phyloP scores from a whole-genome alignment of 23 red algal genomes.

The Gracilariopsis chorda region DNA sequence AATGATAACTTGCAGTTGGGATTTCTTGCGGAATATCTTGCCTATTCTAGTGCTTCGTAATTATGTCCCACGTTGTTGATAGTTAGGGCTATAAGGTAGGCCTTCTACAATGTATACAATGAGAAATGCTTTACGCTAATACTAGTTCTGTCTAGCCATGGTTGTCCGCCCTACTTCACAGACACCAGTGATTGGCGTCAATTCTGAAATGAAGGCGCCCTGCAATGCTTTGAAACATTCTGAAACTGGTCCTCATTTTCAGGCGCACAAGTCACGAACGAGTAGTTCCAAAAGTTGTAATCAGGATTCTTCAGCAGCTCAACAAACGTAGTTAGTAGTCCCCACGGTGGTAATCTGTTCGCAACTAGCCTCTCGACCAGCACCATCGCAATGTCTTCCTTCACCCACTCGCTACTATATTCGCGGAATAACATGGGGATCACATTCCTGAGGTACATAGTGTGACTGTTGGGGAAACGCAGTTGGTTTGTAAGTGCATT shows the following conservation, averaged over 20 bases:
- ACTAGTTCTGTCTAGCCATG: no score
- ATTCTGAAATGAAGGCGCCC: slow-evolving; percentile 54
- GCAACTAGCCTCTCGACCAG: slow-evolving; percentile 94
- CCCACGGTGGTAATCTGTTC: slow-evolving; percentile 94
- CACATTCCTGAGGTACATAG: slow-evolving; percentile 81
- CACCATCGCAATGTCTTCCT: slow-evolving; percentile 89
- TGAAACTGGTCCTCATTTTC: slow-evolving; percentile 84
- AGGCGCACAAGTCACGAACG: slow-evolving; percentile 87
- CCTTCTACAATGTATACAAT: no score
- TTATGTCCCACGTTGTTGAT: no score
- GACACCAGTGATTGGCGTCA: not conserved
- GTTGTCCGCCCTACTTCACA: not conserved
- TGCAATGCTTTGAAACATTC: slow-evolving; percentile 87
- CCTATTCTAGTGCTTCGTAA: no score
- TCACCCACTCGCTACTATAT: slow-evolving; percentile 62
- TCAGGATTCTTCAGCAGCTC: slow-evolving; percentile 92
- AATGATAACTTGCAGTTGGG: no score
- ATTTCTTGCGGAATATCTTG: no score
- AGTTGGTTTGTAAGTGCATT: slow-evolving; percentile 90
- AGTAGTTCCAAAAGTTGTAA: slow-evolving; percentile 92
- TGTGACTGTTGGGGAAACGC: slow-evolving; percentile 93
- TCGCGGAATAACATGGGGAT: slow-evolving; percentile 87
- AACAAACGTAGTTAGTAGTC: slow-evolving; percentile 93
- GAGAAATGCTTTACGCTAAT: no score
- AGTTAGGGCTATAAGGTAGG: no score